Evolutionary conservation across 768 basidiomycete genomes (phyloP), one percentile per base, ranked within the genome.

Genomic region (Suillus tomentosus): DNA sequence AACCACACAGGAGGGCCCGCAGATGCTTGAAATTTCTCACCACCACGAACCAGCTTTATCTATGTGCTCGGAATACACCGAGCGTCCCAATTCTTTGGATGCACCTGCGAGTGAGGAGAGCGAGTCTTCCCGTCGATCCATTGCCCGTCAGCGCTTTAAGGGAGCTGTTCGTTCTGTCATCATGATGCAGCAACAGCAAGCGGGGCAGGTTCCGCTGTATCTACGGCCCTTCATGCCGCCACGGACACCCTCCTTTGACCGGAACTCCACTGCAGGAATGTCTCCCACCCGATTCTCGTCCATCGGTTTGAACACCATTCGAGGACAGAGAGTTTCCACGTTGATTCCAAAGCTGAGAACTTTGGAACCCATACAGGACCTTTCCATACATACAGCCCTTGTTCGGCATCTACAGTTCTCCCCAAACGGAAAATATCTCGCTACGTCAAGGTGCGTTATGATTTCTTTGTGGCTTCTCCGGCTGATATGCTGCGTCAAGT

Each of bases 391-490:
- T 61, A 74, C 76, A 51, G 85, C 84, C 7, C 78, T 85, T 31
- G 84, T 85, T 22, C 73, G 83, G 55, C 83, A 85, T 66, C 70
- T 85, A 54, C 83, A 85, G 64, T 85, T 85, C 70, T 85, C 85
- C 15, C 85, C 84, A 5, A 80, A 83, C 66, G 84, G 84, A 43
- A 78, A 79, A 67, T 83, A 79, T 68, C 66, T 85, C 65, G 84
- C 85, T 3, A 85, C 85, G 2, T 84, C 85, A 39, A 84, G 84
- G 78, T 80, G 63, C 36, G 75, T 66, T 51, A 15, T 58, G 39
- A n/a, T 62, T 65, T 45, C 14, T 55, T 5, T 37, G 42, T 47
- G 61, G 34, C 13, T 15, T 27, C 53, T 40, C 51, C 60, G 47
- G 69, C 66, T 60, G 58, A 60, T 65, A 39, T 65, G 60, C 27